A percentile compares a stretch with the other conserved stretches of the same genome.
Conservation (phyloP, 1,284 basidiomycete genomes). For the Mycosarcoma maydis region DNA sequence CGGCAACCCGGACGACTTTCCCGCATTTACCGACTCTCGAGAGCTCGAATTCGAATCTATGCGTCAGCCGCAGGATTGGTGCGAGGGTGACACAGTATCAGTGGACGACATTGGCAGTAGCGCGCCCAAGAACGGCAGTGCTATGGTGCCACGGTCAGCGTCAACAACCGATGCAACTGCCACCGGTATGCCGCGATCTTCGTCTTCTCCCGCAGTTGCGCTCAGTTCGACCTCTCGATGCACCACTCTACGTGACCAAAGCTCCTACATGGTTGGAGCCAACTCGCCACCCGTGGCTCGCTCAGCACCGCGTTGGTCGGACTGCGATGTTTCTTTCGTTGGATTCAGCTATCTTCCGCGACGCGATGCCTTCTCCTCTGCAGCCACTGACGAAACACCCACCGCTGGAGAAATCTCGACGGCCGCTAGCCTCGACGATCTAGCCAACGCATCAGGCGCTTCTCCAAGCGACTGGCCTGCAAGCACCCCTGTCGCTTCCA, state of each 20-base stretch:
- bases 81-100: conserved; percentile 4
- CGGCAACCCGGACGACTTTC: conserved; percentile 60
- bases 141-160: not conserved
- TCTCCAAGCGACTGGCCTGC: conserved; percentile 24
- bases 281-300: conserved; percentile 20
- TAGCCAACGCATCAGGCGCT: conserved; percentile 1
- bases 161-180: not conserved
- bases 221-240: conserved; percentile 11
- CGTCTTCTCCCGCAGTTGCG: conserved; percentile 33
- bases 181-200: conserved; percentile 28
- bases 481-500: conserved; percentile 47
- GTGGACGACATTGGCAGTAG: not conserved
- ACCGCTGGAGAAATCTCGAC: conserved; percentile 37
- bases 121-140: not conserved
- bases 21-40: conserved; percentile 53
- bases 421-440: conserved; percentile 27
- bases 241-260: conserved; percentile 7
- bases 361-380: conserved; percentile 27
- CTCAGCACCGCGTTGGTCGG: conserved; percentile 45
- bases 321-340: conserved; percentile 52
- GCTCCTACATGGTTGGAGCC: not conserved
- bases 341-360: conserved; percentile 59
- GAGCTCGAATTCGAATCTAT: conserved; percentile 29
- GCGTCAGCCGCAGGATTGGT: conserved; percentile 22
- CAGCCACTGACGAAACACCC: not conserved